These are phyloP conservation scores for Botrytis aclada DNA, from an alignment of 2,329 filamentous ascomycete species.

Conservation along the genomic window DNA sequence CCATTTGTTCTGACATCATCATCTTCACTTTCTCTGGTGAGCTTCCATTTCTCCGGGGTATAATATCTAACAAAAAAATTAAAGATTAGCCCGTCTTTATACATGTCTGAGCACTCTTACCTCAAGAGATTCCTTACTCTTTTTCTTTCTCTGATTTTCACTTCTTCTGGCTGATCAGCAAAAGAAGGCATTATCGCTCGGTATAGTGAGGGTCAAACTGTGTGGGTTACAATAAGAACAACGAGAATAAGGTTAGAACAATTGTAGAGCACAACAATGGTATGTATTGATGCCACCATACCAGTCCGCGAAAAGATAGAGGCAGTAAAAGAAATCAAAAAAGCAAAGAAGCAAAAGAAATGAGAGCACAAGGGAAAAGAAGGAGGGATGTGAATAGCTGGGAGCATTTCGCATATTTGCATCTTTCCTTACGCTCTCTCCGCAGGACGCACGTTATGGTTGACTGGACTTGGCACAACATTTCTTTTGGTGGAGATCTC, in stretches of 20 bases:
- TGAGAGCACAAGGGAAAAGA: background rate
- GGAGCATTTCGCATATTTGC: background rate
- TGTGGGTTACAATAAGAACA: background rate
- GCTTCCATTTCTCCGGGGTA: conserved; percentile 14
- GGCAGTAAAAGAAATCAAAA: background rate
- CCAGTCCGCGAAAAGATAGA: background rate
- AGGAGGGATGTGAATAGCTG: background rate
- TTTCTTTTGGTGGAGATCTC: background rate
- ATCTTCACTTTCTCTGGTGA: conserved; percentile 6
- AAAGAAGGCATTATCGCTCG: background rate
- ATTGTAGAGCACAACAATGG: background rate
- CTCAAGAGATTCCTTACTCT: conserved; percentile 18
- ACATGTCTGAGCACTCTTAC: background rate
- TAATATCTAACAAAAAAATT: conserved; percentile 12
- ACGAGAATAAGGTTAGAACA: background rate
- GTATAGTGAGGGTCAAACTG: background rate
- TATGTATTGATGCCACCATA: background rate
- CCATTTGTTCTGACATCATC: background rate
- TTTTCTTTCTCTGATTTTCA: conserved; percentile 5
- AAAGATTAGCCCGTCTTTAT: too few relatives aligned
- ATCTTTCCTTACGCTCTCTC: background rate
- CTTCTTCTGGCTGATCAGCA: conserved; percentile 3
- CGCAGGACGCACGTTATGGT: background rate
- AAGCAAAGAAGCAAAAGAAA: background rate
- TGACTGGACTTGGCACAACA: background rate